Evolutionary conservation across 192 early-diverging fungal species (phyloP).

Genomic region (Rhizoclosmatium sp.): DNA sequence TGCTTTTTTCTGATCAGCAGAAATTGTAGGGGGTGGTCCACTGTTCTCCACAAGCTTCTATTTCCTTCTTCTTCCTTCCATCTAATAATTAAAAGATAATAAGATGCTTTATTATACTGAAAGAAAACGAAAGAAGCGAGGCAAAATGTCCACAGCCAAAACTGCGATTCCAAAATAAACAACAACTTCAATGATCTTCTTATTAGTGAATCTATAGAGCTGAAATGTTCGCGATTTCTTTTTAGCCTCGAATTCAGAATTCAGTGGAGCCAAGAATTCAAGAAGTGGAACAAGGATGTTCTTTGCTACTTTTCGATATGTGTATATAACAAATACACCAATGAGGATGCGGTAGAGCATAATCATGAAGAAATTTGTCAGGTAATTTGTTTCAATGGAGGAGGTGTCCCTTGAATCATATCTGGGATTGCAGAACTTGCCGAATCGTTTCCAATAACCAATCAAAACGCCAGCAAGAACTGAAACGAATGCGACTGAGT

Average conservation of each 20-base stretch:
- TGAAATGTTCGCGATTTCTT: slow-evolving; percentile 12
- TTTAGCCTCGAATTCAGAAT: neutral
- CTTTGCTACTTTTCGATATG: slow-evolving; percentile 31
- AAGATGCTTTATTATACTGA: slow-evolving; percentile 10
- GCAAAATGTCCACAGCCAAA: slow-evolving; percentile 39
- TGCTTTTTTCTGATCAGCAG: too few species aligned
- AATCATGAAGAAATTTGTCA: neutral
- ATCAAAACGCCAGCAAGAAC: slow-evolving; percentile 59
- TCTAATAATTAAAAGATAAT: too few species aligned
- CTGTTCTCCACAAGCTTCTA: too few species aligned
- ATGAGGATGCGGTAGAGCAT: neutral
- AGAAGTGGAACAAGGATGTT: slow-evolving; percentile 1
- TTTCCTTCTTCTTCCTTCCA: too few species aligned
- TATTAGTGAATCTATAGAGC: slow-evolving; percentile 41
- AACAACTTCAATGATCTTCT: slow-evolving; percentile 34
- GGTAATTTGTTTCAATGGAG: neutral
- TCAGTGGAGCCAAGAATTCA: slow-evolving; percentile 7
- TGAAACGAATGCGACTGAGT: slow-evolving; percentile 72
- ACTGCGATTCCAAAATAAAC: slow-evolving; percentile 51
- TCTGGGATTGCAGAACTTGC: neutral
- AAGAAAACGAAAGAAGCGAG: slow-evolving; percentile 34
- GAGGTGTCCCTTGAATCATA: neutral
- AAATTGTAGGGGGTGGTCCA: too few species aligned
- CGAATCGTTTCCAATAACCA: neutral
- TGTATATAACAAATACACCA: neutral